Evolutionary conservation across 2,329 filamentous ascomycete genomes (phyloP), one percentile per base, ranked within the genome.

Genomic region (Fusarium kyushuense): DNA sequence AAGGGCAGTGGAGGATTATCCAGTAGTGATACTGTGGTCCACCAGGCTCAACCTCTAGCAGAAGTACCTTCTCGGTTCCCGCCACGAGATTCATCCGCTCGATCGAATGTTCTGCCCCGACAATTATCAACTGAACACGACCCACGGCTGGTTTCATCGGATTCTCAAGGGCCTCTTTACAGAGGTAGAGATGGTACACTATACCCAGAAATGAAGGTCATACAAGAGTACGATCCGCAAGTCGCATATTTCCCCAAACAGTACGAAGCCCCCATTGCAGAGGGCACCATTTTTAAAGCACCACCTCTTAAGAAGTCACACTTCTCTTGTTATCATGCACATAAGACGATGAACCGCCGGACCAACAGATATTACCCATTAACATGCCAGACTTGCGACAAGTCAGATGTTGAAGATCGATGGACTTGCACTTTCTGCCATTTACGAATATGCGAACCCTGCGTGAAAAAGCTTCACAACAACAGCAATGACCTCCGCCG

Each of bases 301-400:
- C 74, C 75, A 10, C 79, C 83, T 3, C 74, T 87, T n/a, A 79
- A 76, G 51, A 79, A 83, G 46, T 76, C 78, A 2, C 81, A 83
- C 64, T 81, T 81, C 65, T 70, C 76, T 58, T 89, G 86, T 75
- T 80, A 84, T 58, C 80, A 82, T 40, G 73, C 74, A 5, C 86
- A 89, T 72, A 74, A 73, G 46, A 79, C 76, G 46, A 85, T 88
- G 82, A 79, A 83, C 54, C 76, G 80, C 36, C 81, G 82, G 54
- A 76, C 77, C 62, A 88, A 88, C 74, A 75, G 72, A 46, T 74
- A 81, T 69, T 84, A 87, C 71, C 80, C 85, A 3, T 78, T 88
- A 21, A 79, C 83, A 13, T 89, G 86, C 73, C 84, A 86, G 74
- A 80, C 82, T 5, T 89, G 86, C 74, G 79, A 80, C 53, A 79